phyloP scores from a whole-genome alignment of 805 yeast species.

The Ogataea ganodermae region DNA sequence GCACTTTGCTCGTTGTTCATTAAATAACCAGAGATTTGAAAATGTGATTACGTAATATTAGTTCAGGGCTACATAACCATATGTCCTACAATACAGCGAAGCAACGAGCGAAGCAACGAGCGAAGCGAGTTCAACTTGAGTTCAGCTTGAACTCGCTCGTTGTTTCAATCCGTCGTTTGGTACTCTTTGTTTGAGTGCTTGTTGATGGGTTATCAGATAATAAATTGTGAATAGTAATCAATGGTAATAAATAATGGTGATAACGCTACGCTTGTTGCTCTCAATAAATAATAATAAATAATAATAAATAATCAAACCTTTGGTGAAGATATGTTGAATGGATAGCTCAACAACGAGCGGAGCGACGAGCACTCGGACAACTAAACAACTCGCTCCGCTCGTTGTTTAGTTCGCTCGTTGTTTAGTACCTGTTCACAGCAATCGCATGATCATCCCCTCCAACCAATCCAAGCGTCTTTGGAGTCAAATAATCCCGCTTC shows the following conservation, averaged over 20 bases:
- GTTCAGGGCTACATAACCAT: too few relatives aligned
- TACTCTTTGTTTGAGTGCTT: too few relatives aligned
- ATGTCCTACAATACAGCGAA: too few relatives aligned
- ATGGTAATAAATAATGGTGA: constrained; percentile 5
- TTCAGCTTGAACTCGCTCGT: not conserved
- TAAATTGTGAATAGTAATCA: not conserved
- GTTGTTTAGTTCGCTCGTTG: not conserved
- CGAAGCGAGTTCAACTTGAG: not conserved
- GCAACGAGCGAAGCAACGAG: not conserved
- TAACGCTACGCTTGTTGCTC: not conserved
- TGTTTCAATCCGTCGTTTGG: too few relatives aligned
- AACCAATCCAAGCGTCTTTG: constrained; percentile 40
- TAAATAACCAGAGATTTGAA: too few relatives aligned
- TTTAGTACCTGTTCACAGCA: constrained; percentile 27
- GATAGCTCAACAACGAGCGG: too few relatives aligned
- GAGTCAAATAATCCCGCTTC: constrained; percentile 40
- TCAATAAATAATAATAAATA: constrained; percentile 7
- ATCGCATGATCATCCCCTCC: constrained; percentile 39
- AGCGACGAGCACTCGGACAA: too few relatives aligned
- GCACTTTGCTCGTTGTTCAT: too few relatives aligned
- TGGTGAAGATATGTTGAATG: too few relatives aligned
- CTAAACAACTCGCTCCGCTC: not conserved
- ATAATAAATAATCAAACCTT: not conserved
- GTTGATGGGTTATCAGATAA: not conserved
- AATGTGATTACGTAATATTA: too few relatives aligned